A percentile compares a stretch with the other conserved stretches of the same genome.
Evolutionary conservation across 129 eudicot species (phyloP).

Genomic region (Heracleum sosnowskyi): DNA sequence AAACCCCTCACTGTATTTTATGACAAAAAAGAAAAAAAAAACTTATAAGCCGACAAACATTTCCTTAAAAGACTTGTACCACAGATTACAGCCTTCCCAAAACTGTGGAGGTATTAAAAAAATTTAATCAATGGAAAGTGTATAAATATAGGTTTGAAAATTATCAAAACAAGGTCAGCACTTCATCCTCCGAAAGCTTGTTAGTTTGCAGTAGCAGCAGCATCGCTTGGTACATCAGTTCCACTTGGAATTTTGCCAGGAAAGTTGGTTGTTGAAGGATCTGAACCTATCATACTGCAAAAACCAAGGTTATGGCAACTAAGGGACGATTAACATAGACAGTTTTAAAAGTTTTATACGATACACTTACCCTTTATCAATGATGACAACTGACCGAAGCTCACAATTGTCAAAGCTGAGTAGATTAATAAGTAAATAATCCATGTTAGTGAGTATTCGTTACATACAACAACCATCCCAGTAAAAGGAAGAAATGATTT

Average conservation of each 20-base stretch:
- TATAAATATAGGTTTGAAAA: not conserved
- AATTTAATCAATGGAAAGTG: not conserved
- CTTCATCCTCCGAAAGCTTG: not conserved
- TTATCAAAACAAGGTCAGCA: not conserved
- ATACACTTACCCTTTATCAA: conserved; percentile 58
- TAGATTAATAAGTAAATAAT: not conserved
- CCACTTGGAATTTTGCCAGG: conserved; percentile 78
- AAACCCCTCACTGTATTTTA: no score
- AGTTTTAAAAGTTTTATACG: no score
- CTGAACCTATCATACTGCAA: conserved; percentile 51
- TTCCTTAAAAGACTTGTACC: no score
- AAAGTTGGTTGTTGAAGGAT: conserved; percentile 49
- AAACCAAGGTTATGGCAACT: conserved; percentile 5
- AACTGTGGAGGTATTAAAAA: not conserved
- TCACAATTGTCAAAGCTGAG: conserved; percentile 78
- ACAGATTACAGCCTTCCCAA: no score
- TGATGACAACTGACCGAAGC: conserved; percentile 77
- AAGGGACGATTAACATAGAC: not conserved
- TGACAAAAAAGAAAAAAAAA: no score
- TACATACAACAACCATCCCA: not conserved
- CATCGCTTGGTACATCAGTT: conserved; percentile 55
- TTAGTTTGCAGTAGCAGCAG: conserved; percentile 32
- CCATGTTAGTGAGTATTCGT: not conserved
- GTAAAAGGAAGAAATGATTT: not conserved
- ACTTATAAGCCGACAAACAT: no score